Evolutionary conservation across 768 basidiomycete species (phyloP), one percentile per base, ranked within the genome.

Genomic region (Lentinula edodes): DNA sequence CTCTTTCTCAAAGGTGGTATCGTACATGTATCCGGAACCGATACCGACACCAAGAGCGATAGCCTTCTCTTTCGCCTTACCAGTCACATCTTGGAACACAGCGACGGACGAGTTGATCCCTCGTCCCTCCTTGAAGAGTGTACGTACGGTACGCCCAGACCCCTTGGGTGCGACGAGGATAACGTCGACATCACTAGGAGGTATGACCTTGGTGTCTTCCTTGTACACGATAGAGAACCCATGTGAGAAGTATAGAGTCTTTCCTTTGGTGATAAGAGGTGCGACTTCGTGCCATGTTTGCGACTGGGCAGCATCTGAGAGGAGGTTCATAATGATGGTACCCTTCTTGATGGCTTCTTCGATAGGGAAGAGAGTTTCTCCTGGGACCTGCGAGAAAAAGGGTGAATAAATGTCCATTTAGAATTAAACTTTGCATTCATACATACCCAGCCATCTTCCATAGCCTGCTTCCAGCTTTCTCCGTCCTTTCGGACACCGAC

Each of bases 161-260:
- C 97, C 97, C 79, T 99, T 99, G 68, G 97, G 97, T 10, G 97
- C 97, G 62, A 97, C 96, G 68, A 99, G 92, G 75, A 99, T 98
- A 69, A 99, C 97, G 73, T 99, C 97, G 66, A 99, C 93, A 71
- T 98, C 94, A 18, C 81, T 70, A 51, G 97, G 97, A 64, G 94
- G 91, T 60, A 95, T 69, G 67, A 99, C 94, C 61, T 95, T 83
- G 66, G 97, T 99, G 76, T 97, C 93, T 6, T 99, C 86, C 83
- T 95, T 93, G 87, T 89, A 99, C 59, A 99, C 94, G 66, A 98
- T 85, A 66, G 96, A 98, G 89, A 99, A 99, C 70, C 97, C 97
- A 75, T 99, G 97, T 6, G 96, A 94, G 83, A 99, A 99, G 88
- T 99, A 99, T 65, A 99, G 90, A n/a, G 97, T 99, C 85, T 99